Evolutionary conservation across 306 rosid genomes (phyloP).

Genomic region (Carpinus viminea): DNA sequence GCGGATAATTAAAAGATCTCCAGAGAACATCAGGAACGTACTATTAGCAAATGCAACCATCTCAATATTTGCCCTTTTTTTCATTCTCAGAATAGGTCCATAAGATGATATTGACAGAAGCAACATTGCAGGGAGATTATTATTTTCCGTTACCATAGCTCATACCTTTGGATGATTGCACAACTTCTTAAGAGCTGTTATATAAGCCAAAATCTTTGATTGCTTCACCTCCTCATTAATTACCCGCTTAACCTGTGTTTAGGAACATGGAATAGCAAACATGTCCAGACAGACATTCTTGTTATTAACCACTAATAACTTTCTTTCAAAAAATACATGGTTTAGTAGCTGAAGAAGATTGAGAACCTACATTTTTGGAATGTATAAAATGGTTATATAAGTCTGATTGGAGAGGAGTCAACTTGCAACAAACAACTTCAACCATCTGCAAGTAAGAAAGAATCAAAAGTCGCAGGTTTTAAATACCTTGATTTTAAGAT

Average conservation of each 20-base stretch:
- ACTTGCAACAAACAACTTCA: slow-evolving; percentile 98
- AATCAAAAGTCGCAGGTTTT: slow-evolving; percentile 19
- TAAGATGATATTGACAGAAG: slow-evolving; percentile 7
- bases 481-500: slow-evolving; percentile 8
- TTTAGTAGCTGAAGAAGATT: slow-evolving; percentile 23
- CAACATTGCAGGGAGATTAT: background rate
- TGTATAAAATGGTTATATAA: slow-evolving; percentile 86
- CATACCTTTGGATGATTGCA: slow-evolving; percentile 98
- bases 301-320: slow-evolving; percentile 9
- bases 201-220: slow-evolving; percentile 92
- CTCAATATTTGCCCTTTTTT: background rate
- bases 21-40: slow-evolving; percentile 3
- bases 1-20: slow-evolving; percentile 16
- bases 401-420: slow-evolving; percentile 86
- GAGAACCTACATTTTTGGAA: slow-evolving; percentile 77
- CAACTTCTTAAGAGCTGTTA: slow-evolving; percentile 89
- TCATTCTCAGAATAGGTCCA: background rate
- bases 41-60: background rate
- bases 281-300: slow-evolving; percentile 28
- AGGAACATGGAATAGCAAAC: slow-evolving; percentile 23
- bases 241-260: slow-evolving; percentile 75
- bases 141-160: background rate
- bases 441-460: slow-evolving; percentile 62
- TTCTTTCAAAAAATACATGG: slow-evolving; percentile 17
- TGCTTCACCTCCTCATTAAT: slow-evolving; percentile 75